Percentiles rank a stretch among this genome's conserved stretches.
These are phyloP conservation scores for Mycena epipterygia DNA, from an alignment of 768 basidiomycete species.

Conservation along the genomic window DNA sequence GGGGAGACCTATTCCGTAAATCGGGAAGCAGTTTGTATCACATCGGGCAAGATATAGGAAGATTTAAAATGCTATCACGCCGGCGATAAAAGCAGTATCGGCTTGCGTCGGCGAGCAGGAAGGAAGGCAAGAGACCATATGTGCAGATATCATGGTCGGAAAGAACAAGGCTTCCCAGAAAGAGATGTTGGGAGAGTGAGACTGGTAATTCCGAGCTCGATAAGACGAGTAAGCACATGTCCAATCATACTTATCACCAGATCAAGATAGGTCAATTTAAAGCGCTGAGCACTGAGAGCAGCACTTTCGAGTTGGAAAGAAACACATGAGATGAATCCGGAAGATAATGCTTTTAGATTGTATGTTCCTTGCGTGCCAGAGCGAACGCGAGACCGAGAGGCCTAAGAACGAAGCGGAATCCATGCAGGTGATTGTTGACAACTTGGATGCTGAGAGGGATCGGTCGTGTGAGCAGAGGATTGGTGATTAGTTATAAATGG, in stretches of 20 bases:
- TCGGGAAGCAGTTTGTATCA: background rate
- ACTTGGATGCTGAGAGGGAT: background rate
- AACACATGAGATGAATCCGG: background rate
- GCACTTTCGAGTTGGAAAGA: background rate
- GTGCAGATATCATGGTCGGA: background rate
- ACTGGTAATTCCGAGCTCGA: conserved; percentile 5
- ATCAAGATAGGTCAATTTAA: conserved; percentile 24
- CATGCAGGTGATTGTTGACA: background rate
- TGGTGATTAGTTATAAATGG: background rate
- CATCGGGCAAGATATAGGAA: background rate
- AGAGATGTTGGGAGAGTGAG: background rate
- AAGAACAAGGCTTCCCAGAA: conserved; percentile 1
- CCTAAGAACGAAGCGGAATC: background rate
- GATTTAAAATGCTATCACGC: background rate
- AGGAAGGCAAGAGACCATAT: conserved; percentile 21
- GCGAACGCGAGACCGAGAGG: background rate
- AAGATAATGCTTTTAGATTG: background rate
- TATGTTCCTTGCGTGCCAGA: background rate
- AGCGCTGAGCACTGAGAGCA: background rate
- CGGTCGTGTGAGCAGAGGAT: conserved; percentile 2
- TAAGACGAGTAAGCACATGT: conserved; percentile 23
- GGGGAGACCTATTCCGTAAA: conserved; percentile 6
- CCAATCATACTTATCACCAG: conserved; percentile 12
- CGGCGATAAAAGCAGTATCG: background rate
- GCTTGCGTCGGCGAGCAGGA: background rate